These are phyloP conservation scores for Hypoxylon sp. DNA, from an alignment of 2,329 filamentous ascomycete genomes.

Conservation along the genomic window DNA sequence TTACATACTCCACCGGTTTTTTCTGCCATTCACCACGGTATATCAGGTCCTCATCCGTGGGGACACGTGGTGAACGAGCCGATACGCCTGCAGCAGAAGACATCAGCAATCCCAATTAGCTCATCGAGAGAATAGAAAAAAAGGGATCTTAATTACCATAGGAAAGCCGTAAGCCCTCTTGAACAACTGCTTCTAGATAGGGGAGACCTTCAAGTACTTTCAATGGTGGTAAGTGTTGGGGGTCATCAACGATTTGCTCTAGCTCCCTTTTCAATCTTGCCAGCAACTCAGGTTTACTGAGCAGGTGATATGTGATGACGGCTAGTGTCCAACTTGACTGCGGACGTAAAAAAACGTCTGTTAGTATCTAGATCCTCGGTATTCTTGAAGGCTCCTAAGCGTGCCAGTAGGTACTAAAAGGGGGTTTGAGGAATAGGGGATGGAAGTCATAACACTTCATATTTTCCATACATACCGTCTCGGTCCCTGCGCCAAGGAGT, in stretches of 20 bases:
- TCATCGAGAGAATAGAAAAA: too few relatives aligned
- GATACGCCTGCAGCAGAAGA: slow-evolving; percentile 42
- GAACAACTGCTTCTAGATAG: slow-evolving; percentile 57
- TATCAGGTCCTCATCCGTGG: slow-evolving; percentile 53
- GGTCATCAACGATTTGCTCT: slow-evolving; percentile 47
- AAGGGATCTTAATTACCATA: slow-evolving; percentile 36
- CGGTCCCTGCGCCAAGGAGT: slow-evolving; percentile 53
- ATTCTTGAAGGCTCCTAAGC: background rate
- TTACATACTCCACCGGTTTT: slow-evolving; percentile 50
- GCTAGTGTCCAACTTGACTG: slow-evolving; percentile 51
- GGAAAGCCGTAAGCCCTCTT: slow-evolving; percentile 57
- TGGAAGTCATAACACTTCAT: background rate
- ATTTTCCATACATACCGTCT: slow-evolving; percentile 37
- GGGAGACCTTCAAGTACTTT: slow-evolving; percentile 56
- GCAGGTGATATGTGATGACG: slow-evolving; percentile 56
- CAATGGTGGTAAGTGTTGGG: slow-evolving; percentile 49
- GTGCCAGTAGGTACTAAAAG: background rate
- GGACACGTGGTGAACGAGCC: slow-evolving; percentile 49
- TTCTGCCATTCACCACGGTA: slow-evolving; percentile 50
- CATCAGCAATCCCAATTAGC: background rate
- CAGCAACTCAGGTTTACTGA: slow-evolving; percentile 54
- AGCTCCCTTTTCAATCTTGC: slow-evolving; percentile 53
- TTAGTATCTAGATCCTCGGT: background rate
- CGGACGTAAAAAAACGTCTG: background rate
- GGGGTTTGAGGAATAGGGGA: background rate